Conservation (phyloP, 2,329 filamentous ascomycete species). For the Pseudodiploospora longispora region DNA sequence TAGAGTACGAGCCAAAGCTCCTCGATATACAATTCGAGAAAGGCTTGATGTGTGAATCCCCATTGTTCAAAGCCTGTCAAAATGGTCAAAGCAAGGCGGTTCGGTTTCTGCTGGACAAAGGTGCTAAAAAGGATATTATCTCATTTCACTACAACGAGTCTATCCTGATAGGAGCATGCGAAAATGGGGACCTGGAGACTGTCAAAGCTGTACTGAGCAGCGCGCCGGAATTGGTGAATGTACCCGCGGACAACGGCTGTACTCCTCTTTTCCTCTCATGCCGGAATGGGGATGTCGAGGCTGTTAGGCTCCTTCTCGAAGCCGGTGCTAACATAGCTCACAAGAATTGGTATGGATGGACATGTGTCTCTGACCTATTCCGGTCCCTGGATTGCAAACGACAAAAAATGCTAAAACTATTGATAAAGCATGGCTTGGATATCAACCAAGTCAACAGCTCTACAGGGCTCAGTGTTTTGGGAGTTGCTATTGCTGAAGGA, state of each 20-base stretch:
- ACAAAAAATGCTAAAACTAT: slow-evolving; percentile 9
- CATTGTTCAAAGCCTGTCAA: slow-evolving; percentile 12
- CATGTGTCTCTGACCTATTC: slow-evolving; percentile 10
- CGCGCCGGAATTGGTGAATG: slow-evolving; percentile 13
- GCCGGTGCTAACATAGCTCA: slow-evolving; percentile 11
- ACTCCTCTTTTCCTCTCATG: slow-evolving; percentile 14
- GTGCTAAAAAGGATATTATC: slow-evolving; percentile 8
- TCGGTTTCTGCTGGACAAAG: slow-evolving; percentile 13
- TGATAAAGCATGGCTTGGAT: slow-evolving; percentile 13
- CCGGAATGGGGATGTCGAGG: slow-evolving; percentile 3
- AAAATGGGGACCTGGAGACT: slow-evolving; percentile 7
- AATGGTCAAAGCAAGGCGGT: slow-evolving; percentile 7
- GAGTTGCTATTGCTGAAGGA: slow-evolving; percentile 10
- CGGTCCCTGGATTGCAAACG: slow-evolving; percentile 1
- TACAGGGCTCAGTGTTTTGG: slow-evolving; percentile 11
- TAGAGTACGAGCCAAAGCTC: slow-evolving; percentile 13
- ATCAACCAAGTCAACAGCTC: slow-evolving; percentile 10
- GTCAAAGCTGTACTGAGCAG: slow-evolving; percentile 12
- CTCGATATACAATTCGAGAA: slow-evolving; percentile 11
- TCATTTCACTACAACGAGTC: slow-evolving; percentile 11
- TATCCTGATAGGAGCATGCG: slow-evolving; percentile 12
- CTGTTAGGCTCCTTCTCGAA: slow-evolving; percentile 13
- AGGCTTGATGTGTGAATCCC: slow-evolving; percentile 10
- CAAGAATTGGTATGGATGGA: slow-evolving; percentile 2
- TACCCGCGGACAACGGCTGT: slow-evolving; percentile 2